phyloP scores from a whole-genome alignment of 352 stramenopile species.

The Globisporangium polare region DNA sequence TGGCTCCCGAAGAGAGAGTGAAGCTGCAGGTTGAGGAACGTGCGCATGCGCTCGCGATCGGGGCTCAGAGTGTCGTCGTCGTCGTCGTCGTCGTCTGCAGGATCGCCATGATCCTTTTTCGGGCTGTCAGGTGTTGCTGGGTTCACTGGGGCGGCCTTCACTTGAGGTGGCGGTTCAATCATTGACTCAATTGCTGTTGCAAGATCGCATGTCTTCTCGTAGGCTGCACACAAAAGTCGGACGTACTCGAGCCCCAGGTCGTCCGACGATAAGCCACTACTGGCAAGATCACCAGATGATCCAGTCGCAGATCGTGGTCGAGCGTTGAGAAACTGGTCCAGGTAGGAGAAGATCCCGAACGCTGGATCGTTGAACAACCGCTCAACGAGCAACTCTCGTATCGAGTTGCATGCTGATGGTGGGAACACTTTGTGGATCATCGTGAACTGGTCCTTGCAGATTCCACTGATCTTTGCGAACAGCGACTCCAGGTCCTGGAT shows the following conservation, averaged over 20 bases:
- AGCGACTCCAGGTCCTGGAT: constrained; percentile 67
- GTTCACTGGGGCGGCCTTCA: neutral
- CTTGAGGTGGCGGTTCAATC: constrained; percentile 10
- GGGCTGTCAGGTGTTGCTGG: neutral
- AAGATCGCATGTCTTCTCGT: constrained; percentile 57
- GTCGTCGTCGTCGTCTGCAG: constrained; percentile 1
- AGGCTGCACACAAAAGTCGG: constrained; percentile 50
- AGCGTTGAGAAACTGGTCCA: constrained; percentile 66
- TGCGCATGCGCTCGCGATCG: constrained; percentile 45
- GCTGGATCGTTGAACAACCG: constrained; percentile 75
- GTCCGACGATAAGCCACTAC: neutral
- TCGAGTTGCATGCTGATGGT: constrained; percentile 28
- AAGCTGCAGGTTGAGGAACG: constrained; percentile 69
- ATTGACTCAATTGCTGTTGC: constrained; percentile 45
- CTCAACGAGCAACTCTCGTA: constrained; percentile 64
- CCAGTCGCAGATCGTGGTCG: constrained; percentile 17
- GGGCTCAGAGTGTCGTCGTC: constrained; percentile 5
- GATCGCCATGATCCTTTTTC: neutral
- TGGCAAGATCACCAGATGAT: neutral
- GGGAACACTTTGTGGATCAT: constrained; percentile 68
- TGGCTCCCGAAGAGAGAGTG: constrained; percentile 79
- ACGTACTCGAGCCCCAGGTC: constrained; percentile 54
- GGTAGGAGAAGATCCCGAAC: constrained; percentile 72
- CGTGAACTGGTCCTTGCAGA: constrained; percentile 69
- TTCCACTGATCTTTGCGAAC: constrained; percentile 46